phyloP scores from a whole-genome alignment of 2,329 filamentous ascomycete species.

The Blastomyces emzantsi region DNA sequence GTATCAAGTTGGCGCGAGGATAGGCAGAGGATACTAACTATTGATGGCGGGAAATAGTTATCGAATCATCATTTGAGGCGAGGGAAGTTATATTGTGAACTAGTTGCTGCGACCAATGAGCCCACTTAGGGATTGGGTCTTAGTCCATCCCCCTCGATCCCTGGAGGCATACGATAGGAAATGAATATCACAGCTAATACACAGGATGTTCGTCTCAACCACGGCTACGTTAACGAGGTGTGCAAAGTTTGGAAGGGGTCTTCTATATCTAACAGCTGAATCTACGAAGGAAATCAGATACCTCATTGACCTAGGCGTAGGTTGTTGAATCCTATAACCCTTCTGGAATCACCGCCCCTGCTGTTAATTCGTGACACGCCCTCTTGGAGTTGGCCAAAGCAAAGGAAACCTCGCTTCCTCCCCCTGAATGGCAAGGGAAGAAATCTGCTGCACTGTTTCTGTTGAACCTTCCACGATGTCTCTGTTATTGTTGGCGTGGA shows the following conservation, averaged over 20 bases:
- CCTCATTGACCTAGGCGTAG: not conserved
- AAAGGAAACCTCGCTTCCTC: not conserved
- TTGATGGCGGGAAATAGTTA: too few relatives aligned
- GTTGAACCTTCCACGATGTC: not conserved
- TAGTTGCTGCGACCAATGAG: too few relatives aligned
- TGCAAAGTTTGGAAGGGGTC: not conserved
- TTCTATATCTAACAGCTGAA: not conserved
- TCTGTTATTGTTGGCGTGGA: not conserved
- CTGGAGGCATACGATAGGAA: too few relatives aligned
- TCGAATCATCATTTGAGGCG: too few relatives aligned
- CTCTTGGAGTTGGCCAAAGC: not conserved
- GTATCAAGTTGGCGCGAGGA: too few relatives aligned
- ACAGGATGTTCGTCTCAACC: not conserved
- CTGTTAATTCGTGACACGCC: too few relatives aligned
- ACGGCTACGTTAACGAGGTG: not conserved
- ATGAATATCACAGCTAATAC: not conserved
- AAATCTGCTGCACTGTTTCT: not conserved
- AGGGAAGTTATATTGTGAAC: too few relatives aligned
- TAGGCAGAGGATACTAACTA: too few relatives aligned
- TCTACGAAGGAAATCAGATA: not conserved
- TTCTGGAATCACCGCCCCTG: too few relatives aligned
- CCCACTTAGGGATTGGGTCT: too few relatives aligned
- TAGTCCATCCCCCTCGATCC: too few relatives aligned
- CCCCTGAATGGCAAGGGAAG: not conserved
- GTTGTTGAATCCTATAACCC: too few relatives aligned